Percentiles rank a stretch among this genome's conserved stretches.
Evolutionary conservation across 2,329 filamentous ascomycete species (phyloP).

Genomic region (Talaromyces islandicus): DNA sequence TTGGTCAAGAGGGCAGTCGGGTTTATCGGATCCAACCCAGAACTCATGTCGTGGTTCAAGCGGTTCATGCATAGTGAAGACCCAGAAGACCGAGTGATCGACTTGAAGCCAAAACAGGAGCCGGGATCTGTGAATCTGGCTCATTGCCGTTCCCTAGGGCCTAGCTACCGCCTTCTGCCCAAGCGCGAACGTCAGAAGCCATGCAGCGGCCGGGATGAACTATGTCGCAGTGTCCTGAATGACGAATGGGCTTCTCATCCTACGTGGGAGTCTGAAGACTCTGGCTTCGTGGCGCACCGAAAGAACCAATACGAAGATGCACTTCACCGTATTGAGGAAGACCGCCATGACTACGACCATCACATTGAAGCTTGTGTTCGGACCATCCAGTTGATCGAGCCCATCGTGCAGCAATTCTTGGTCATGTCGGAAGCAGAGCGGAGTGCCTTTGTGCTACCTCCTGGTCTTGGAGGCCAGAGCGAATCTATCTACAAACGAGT

Average conservation of each 20-base stretch:
- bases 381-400: conserved; percentile 92
- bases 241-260: conserved; percentile 98
- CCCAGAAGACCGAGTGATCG: conserved; percentile 68
- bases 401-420: conserved; percentile 83
- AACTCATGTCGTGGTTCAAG: conserved; percentile 86
- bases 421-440: conserved; percentile 70
- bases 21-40: conserved; percentile 82
- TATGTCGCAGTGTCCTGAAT: conserved; percentile 89
- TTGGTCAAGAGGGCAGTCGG: conserved; percentile 74
- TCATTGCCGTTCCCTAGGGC: conserved; percentile 91
- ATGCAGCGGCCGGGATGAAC: conserved; percentile 89
- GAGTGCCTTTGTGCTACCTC: conserved; percentile 69
- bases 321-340: conserved; percentile 92
- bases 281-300: conserved; percentile 91
- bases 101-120: conserved; percentile 70
- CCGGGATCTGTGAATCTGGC: conserved; percentile 79
- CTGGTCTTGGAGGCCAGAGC: conserved; percentile 82
- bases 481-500: conserved; percentile 96
- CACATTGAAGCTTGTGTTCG: conserved; percentile 94
- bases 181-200: conserved; percentile 85
- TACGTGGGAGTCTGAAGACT: conserved; percentile 97
- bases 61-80: conserved; percentile 69
- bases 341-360: conserved; percentile 97
- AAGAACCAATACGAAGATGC: conserved; percentile 96
- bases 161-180: conserved; percentile 88